phyloP scores from a whole-genome alignment of 2,329 filamentous ascomycete genomes.

The Hypoxylon sp. region DNA sequence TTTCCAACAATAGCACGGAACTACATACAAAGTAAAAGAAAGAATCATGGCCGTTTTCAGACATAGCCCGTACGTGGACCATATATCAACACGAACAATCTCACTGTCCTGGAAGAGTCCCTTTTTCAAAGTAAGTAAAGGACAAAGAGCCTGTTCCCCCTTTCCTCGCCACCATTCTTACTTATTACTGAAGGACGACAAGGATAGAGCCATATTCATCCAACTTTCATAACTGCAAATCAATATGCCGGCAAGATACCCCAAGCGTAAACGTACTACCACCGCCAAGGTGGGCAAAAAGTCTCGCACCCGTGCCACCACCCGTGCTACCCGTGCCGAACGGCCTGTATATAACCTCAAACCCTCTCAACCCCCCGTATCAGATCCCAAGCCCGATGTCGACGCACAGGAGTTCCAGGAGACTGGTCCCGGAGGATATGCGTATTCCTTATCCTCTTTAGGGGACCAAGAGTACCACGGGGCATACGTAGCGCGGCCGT shows the following conservation, averaged over 20 bases:
- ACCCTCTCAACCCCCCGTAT: too few relatives aligned
- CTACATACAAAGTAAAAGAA: background rate
- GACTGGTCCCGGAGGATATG: too few relatives aligned
- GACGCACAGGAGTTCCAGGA: too few relatives aligned
- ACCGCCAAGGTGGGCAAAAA: background rate
- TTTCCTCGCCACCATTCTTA: background rate
- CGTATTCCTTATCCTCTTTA: too few relatives aligned
- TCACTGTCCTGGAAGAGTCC: too few relatives aligned
- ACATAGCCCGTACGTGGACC: background rate
- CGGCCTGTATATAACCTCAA: too few relatives aligned
- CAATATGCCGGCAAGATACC: conserved; percentile 10
- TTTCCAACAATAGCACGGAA: background rate
- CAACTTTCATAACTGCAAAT: background rate
- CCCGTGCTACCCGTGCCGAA: background rate
- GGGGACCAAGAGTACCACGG: too few relatives aligned
- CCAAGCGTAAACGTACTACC: conserved; percentile 13
- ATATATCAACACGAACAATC: conserved; percentile 13
- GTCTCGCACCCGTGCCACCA: background rate
- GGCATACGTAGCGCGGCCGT: background rate
- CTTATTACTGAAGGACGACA: background rate
- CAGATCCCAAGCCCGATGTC: too few relatives aligned
- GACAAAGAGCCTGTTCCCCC: conserved; percentile 12
- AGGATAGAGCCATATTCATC: background rate
- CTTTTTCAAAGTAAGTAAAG: background rate
- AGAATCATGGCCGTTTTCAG: conserved; percentile 23